Percentiles rank a stretch among this genome's conserved stretches.
These are phyloP conservation scores for Psilocybe sp. DNA, from an alignment of 768 basidiomycete genomes.

Conservation along the genomic window DNA sequence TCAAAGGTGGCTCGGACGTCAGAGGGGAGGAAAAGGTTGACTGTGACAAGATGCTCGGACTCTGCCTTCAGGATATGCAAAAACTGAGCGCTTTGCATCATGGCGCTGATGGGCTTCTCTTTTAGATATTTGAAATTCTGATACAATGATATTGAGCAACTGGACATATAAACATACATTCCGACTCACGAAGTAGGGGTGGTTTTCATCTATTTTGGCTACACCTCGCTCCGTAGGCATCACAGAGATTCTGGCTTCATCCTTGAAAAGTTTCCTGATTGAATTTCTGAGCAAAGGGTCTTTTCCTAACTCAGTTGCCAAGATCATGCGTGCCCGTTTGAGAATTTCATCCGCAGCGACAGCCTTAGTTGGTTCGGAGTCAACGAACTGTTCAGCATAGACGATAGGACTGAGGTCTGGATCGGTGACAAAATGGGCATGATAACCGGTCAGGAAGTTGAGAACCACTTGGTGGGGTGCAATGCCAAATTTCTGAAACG, in stretches of 20 bases:
- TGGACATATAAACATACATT: background rate
- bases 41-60: slow-evolving; percentile 79
- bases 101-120: slow-evolving; percentile 69
- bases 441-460: slow-evolving; percentile 66
- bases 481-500: slow-evolving; percentile 76
- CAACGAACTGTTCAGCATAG: slow-evolving; percentile 84
- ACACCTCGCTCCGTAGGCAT: slow-evolving; percentile 86
- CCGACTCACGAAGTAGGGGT: slow-evolving; percentile 64
- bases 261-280: slow-evolving; percentile 72
- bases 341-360: slow-evolving; percentile 67
- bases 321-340: slow-evolving; percentile 73
- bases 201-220: slow-evolving; percentile 70
- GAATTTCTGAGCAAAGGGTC: slow-evolving; percentile 84
- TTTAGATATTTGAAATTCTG: slow-evolving; percentile 95
- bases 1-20: slow-evolving; percentile 67
- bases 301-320: slow-evolving; percentile 88
- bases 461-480: slow-evolving; percentile 79
- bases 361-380: slow-evolving; percentile 59
- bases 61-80: slow-evolving; percentile 90
- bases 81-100: slow-evolving; percentile 77
- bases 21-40: slow-evolving; percentile 65
- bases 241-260: slow-evolving; percentile 73
- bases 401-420: slow-evolving; percentile 75
- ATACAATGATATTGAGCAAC: slow-evolving; percentile 1
- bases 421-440: slow-evolving; percentile 74